These are phyloP conservation scores for Orbilia brochopaga DNA, from an alignment of 2,329 filamentous ascomycete genomes.

Conservation along the genomic window DNA sequence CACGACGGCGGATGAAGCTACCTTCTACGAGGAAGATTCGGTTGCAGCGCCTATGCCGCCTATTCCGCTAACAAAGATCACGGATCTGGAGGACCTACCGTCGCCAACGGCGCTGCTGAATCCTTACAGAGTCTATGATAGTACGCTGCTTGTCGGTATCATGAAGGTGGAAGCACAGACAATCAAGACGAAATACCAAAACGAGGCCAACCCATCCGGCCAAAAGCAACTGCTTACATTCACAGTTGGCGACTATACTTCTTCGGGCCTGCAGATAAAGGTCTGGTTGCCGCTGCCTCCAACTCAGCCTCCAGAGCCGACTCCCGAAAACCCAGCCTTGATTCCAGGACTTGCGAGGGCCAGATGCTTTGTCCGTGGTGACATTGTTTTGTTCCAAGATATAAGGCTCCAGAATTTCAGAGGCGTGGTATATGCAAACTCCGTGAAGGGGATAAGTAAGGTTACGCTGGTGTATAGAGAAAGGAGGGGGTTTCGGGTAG, in stretches of 20 bases:
- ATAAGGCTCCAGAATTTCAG: slow-evolving; percentile 13
- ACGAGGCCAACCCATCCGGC: slow-evolving; percentile 26
- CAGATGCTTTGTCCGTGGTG: slow-evolving; percentile 18
- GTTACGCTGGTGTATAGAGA: slow-evolving; percentile 30
- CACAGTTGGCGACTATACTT: slow-evolving; percentile 25
- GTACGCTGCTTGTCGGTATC: slow-evolving; percentile 17
- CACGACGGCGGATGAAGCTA: slow-evolving; percentile 4
- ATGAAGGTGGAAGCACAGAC: slow-evolving; percentile 32
- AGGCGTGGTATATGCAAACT: slow-evolving; percentile 29
- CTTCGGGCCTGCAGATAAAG: slow-evolving; percentile 24
- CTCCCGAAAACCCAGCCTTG: slow-evolving; percentile 2
- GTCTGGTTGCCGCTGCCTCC: slow-evolving; percentile 18
- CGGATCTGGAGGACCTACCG: slow-evolving; percentile 27
- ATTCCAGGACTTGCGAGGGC: slow-evolving; percentile 14
- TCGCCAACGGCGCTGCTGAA: slow-evolving; percentile 13
- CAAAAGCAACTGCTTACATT: slow-evolving; percentile 19
- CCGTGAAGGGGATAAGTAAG: slow-evolving; percentile 23
- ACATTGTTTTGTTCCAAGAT: slow-evolving; percentile 38
- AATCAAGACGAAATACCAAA: slow-evolving; percentile 34
- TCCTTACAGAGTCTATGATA: slow-evolving; percentile 19
- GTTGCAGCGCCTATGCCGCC: slow-evolving; percentile 17
- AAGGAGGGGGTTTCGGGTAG: slow-evolving; percentile 20
- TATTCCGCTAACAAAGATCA: slow-evolving; percentile 20
- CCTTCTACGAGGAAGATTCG: slow-evolving; percentile 20
- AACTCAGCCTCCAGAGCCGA: background rate